Base-by-base conservation (phyloP, 2,329 filamentous ascomycete genomes). In the Colletotrichum camelliae region DNA sequence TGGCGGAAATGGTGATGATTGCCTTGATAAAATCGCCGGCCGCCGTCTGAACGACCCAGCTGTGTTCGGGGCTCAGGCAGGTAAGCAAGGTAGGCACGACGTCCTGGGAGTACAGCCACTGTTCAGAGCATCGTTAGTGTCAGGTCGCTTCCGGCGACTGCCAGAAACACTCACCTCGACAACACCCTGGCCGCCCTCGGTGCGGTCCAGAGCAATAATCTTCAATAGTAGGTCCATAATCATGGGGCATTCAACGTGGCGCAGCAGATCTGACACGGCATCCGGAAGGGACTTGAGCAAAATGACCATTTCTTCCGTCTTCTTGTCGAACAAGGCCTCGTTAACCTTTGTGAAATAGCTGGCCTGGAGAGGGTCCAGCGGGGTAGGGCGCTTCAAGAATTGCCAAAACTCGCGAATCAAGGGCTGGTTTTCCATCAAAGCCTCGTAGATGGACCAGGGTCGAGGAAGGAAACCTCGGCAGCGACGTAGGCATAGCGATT, bases 321-420 rank as follows among this genome's bases (percentile, higher is more conserved):
- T 98, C 86, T 97, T 97, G 84, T 98, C 97, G 72, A 99, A 94
- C 24, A 99, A 87, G n/a, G 95, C 94, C 86, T 99, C 97, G 84
- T 98, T 98, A 82, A 99, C 96, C 83, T 98, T 99, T 71, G 96
- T 98, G 83, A 99, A 99, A 84, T 99, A 99, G 81, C 96, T 96
- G 21, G 97, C 96, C 85, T 98, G 96, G 7, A 98, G 90, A 48
- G 96, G 94, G 83, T 98, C 96, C 71, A 99, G 90, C 4, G 96
- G 95, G 13, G 95, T 91, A n/a, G 95, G 91, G 71, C 93, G 91
- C 82, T 94, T 94, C 80, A 99, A 86, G 84, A 98, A 99, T 64
- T 92, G 89, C 97, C 97, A 99, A 84, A 99, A 98, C 79, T 94
- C 91, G 80, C 92, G 92, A 79, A 99, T 87, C 77, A 96, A 90